Base-by-base conservation (phyloP, 495 filamentous ascomycete species). In the Daldinia decipiens region DNA sequence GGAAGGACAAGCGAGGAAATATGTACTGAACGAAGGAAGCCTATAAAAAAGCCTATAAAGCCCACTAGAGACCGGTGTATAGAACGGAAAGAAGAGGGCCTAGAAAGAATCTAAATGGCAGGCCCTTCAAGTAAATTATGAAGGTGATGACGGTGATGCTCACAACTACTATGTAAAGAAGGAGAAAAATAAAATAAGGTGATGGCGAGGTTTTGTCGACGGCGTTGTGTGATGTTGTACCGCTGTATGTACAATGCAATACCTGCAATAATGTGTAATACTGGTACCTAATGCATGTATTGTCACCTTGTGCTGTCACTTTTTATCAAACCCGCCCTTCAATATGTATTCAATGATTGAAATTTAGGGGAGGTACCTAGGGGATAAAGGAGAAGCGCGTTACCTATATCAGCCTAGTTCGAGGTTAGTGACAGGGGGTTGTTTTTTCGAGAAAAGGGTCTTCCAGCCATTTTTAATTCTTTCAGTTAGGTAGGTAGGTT, bases 321-420 rank as follows among this genome's bases (percentile, higher is more conserved):
- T 27, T 40, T 40, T 66, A 51, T 39, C 51, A 60, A 57, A 47
- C 43, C 43, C 66, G 59, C 39, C 52, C 68, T 66, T 63, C 57
- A n/a, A n/a, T n/a, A n/a, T n/a, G n/a, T n/a, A n/a, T n/a, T n/a
- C n/a, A 65, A 68, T 43, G 51, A 56, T 53, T 17, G 71, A 74
- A 60, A 67, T 70, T 74, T 71, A 65, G 63, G 57, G 62, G 64
- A 65, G 58, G 56, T 68, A n/a, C n/a, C n/a, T n/a, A 71, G 69
- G 72, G 72, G 61, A 74, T 75, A 77, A 77, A 71, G 75, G 70
- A 65, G 57, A 67, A 67, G 43, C 43, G 71, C 70, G 27, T 72
- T 76, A 54, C 75, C 73, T 68, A 38, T 39, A 68, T 29, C 36
- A 38, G 70, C 1, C 50, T 77, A 77, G 75, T 19, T 17, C 29